phyloP scores from a whole-genome alignment of 1,284 basidiomycete species.

The Cutaneotrichosporon cutaneum region DNA sequence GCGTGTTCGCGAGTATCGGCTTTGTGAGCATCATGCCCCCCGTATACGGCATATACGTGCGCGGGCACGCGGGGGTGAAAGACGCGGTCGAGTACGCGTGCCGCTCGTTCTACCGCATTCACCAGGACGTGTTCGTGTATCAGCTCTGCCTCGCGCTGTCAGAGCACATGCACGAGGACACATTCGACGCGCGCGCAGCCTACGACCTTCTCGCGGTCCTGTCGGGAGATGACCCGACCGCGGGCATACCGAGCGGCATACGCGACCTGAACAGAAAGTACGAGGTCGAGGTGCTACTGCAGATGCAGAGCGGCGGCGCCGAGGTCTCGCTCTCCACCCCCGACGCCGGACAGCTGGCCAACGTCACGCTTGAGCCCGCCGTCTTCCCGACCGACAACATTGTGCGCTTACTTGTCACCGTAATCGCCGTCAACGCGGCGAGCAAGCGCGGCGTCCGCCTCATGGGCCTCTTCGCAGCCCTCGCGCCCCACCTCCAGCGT shows the following conservation, averaged over 20 bases:
- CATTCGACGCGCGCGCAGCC: constrained; percentile 56
- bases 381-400: constrained; percentile 66
- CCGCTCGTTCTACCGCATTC: constrained; percentile 70
- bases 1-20: constrained; percentile 68
- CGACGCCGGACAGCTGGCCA: constrained; percentile 44
- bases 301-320: constrained; percentile 53
- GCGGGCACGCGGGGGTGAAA: constrained; percentile 60
- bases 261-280: constrained; percentile 64
- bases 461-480: constrained; percentile 61
- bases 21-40: constrained; percentile 71
- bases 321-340: constrained; percentile 57
- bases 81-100: constrained; percentile 69
- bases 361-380: constrained; percentile 63
- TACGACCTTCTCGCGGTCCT: constrained; percentile 38
- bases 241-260: constrained; percentile 61
- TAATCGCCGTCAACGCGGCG: constrained; percentile 71
- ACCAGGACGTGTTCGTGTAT: constrained; percentile 72
- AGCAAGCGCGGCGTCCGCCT: constrained; percentile 67
- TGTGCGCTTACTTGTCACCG: constrained; percentile 70
- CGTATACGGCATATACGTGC: constrained; percentile 66
- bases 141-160: constrained; percentile 65
- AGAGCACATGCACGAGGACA: constrained; percentile 58
- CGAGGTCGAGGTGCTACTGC: constrained; percentile 69
- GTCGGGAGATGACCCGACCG: constrained; percentile 22
- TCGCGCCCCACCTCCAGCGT: constrained; percentile 63